Evolutionary conservation across 2,329 filamentous ascomycete genomes (phyloP).

Genomic region (Aspergillus uvarum): DNA sequence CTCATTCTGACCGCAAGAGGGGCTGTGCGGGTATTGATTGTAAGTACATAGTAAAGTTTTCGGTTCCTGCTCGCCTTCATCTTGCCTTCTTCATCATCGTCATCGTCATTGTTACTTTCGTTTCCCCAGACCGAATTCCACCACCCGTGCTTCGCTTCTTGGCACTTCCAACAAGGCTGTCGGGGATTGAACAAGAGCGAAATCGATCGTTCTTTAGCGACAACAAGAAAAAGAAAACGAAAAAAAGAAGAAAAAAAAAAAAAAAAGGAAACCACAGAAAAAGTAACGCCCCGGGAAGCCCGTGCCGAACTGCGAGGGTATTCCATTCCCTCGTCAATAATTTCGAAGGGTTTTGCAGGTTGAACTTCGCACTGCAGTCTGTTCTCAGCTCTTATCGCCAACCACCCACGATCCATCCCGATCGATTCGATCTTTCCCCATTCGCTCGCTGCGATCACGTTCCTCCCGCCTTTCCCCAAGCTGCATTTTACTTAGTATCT

Average conservation of each 20-base stretch:
- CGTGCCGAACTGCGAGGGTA: slow-evolving; percentile 2
- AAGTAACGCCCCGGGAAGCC: slow-evolving; percentile 2
- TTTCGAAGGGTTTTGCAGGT: neutral
- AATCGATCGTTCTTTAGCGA: neutral
- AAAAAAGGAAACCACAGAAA: neutral
- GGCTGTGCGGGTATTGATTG: neutral
- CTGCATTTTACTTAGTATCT: neutral
- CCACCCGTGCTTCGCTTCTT: neutral
- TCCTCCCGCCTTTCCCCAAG: neutral
- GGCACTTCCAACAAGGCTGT: slow-evolving; percentile 4
- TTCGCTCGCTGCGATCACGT: neutral
- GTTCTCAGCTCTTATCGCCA: neutral
- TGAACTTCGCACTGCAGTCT: neutral
- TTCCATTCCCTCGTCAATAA: neutral
- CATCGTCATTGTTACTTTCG: neutral
- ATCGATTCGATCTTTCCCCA: neutral
- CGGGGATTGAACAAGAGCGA: neutral
- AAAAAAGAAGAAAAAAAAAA: no score
- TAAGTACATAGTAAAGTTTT: neutral
- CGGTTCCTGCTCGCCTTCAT: neutral
- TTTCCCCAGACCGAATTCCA: slow-evolving; percentile 1
- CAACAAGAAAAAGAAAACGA: no score
- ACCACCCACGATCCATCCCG: neutral
- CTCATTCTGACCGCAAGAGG: slow-evolving; percentile 2
- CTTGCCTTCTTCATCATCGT: neutral